These are phyloP conservation scores for Entomortierella chlamydospora DNA, from an alignment of 192 early-diverging fungal genomes.

Conservation along the genomic window DNA sequence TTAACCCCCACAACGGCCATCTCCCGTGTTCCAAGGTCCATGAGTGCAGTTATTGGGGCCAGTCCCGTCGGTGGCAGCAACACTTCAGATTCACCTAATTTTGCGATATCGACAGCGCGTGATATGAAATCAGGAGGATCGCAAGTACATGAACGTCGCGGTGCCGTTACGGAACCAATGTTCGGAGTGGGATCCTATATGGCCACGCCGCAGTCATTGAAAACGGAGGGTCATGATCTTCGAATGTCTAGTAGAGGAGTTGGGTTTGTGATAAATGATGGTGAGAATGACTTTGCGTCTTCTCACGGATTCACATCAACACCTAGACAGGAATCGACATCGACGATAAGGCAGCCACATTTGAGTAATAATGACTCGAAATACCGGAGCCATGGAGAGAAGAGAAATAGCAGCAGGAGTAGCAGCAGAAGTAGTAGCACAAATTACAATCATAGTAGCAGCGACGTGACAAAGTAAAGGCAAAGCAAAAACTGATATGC, in stretches of 20 bases:
- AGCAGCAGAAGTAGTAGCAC: background rate
- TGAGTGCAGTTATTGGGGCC: too few species aligned
- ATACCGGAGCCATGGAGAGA: background rate
- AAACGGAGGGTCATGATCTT: constrained; percentile 11
- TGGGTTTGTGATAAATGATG: background rate
- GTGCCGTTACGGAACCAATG: background rate
- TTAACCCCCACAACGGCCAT: background rate
- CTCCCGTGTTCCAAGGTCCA: background rate
- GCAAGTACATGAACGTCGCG: background rate
- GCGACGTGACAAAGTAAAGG: too few species aligned
- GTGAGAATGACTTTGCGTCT: background rate
- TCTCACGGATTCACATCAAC: too few species aligned
- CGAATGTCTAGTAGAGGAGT: background rate
- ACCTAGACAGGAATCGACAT: background rate
- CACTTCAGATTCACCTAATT: background rate
- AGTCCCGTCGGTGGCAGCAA: too few species aligned
- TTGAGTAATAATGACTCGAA: background rate
- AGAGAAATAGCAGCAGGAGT: background rate
- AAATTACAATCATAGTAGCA: background rate
- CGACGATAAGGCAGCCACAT: background rate
- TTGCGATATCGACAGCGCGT: background rate
- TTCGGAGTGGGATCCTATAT: constrained; percentile 1
- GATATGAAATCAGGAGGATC: background rate
- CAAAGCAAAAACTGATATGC: too few species aligned
- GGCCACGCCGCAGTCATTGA: constrained; percentile 21